phyloP scores from a whole-genome alignment of 2,329 filamentous ascomycete genomes.

The Fusarium cicatricum region DNA sequence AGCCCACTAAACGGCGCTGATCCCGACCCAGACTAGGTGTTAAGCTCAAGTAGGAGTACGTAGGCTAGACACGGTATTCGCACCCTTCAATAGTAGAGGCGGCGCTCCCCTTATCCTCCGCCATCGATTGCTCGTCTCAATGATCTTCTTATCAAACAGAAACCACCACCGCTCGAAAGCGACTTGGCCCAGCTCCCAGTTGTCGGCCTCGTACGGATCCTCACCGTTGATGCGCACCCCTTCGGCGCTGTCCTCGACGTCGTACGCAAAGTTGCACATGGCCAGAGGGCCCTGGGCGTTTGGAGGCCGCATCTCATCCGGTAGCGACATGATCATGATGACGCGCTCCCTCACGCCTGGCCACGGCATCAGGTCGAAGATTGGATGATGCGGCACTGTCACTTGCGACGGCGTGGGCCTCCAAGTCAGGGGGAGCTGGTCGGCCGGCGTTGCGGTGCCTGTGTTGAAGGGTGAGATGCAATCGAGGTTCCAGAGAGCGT shows the following conservation, averaged over 20 bases:
- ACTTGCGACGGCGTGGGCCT: slow-evolving; percentile 60
- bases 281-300: slow-evolving; percentile 56
- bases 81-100: slow-evolving; percentile 36
- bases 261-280: slow-evolving; percentile 62
- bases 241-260: slow-evolving; percentile 63
- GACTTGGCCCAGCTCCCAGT: slow-evolving; percentile 67
- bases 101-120: slow-evolving; percentile 56
- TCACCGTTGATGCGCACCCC: slow-evolving; percentile 59
- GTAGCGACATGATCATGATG: slow-evolving; percentile 60
- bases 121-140: slow-evolving; percentile 63
- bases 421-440: slow-evolving; percentile 56
- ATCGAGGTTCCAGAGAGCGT: slow-evolving; percentile 55
- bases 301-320: slow-evolving; percentile 56
- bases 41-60: slow-evolving; percentile 2
- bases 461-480: slow-evolving; percentile 57
- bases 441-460: slow-evolving; percentile 41
- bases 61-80: slow-evolving; percentile 5
- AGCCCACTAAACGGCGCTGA: too few relatives aligned
- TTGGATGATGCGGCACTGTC: slow-evolving; percentile 62
- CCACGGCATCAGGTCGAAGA: slow-evolving; percentile 67
- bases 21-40: too few relatives aligned
- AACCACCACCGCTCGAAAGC: slow-evolving; percentile 70
- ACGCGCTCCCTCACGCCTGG: slow-evolving; percentile 61
- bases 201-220: slow-evolving; percentile 57
- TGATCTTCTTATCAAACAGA: slow-evolving; percentile 60